Base-by-base conservation (phyloP, 208 protist species). In the Crithidia bombi region DNA sequence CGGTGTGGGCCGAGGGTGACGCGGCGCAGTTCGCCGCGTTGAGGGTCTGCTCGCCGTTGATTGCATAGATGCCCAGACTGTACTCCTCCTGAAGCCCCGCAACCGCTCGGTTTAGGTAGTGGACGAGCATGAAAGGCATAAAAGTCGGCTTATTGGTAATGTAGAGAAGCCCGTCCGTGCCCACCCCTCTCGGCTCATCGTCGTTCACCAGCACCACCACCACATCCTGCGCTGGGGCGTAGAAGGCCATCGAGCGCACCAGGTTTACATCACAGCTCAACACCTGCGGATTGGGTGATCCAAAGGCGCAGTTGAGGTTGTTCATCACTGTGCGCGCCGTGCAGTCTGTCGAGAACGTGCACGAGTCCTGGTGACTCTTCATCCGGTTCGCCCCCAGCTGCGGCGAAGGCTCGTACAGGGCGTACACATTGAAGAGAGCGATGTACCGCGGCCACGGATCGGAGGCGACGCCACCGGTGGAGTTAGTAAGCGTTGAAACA, bases 391-490 rank as follows among this genome's bases (percentile, higher is more conserved):
- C 77, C 0, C 75, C 83, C 3, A 62, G 43, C 0, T 75, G 74
- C 7, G 38, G 14, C n/a, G 81, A 87, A 1, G 62, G 43, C 50
- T 88, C 59, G 73, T 82, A 92, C 7, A 92, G 70, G 35, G 81
- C 74, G 69, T 92, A 90, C 14, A 92, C 61, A 49, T 85, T 90
- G 19, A 87, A 69, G 15, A 80, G 65, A 12, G 46, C 6, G 25
- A 75, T 72, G 68, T 90, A 92, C 14, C 83, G 73, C 19, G 73
- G 69, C 87, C 87, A 92, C 55, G 87, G 87, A 17, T 78, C 81
- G 26, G 82, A 32, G 23, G 59, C 28, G 35, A 92, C 68, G 57
- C 51, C 71, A 17, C 49, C 75, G n/a, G 68, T 72, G 54, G 76
- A 78, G 71, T 82, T 82, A 28, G 75, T 65, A 21, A 92, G 65